Percentiles rank a stretch among this genome's conserved stretches.
phyloP scores from a whole-genome alignment of 345 rosid species.

The Camelina hispida region DNA sequence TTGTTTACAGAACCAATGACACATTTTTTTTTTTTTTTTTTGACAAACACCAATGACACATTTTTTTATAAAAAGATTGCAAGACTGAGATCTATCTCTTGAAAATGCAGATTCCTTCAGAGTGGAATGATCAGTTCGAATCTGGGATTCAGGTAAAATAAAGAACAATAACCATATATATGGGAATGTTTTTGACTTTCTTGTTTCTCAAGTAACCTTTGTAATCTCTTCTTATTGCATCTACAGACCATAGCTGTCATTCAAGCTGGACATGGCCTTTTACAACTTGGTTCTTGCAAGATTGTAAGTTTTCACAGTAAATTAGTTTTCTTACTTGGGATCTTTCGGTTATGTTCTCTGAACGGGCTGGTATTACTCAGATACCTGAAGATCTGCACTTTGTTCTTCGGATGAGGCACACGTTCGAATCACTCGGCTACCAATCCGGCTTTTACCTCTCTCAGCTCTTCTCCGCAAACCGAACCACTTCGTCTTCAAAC shows the following conservation, averaged over 20 bases:
- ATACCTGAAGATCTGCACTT: constrained; percentile 95
- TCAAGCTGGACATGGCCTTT: constrained; percentile 99
- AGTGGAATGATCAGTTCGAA: constrained; percentile 98
- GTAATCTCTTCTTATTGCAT: constrained; percentile 9
- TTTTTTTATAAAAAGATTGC: no score
- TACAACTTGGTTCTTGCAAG: constrained; percentile 94
- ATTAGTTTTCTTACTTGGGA: background rate
- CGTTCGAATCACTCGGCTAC: constrained; percentile 93
- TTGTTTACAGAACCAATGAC: background rate
- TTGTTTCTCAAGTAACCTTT: constrained; percentile 29
- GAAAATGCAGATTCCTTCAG: constrained; percentile 82
- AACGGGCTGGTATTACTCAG: constrained; percentile 44
- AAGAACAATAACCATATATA: background rate
- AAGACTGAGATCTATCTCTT: constrained; percentile 10
- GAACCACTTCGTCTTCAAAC: constrained; percentile 55
- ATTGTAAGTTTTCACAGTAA: constrained; percentile 59
- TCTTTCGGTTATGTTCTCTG: constrained; percentile 23
- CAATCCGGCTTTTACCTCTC: constrained; percentile 96
- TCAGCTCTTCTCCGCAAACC: constrained; percentile 76
- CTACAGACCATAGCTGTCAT: constrained; percentile 94
- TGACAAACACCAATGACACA: background rate
- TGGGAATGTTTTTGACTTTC: background rate
- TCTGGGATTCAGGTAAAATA: constrained; percentile 87
- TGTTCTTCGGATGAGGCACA: constrained; percentile 94
- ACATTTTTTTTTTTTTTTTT: no score